phyloP scores from a whole-genome alignment of 1,284 basidiomycete genomes.

The Ceratobasidium sp. region DNA sequence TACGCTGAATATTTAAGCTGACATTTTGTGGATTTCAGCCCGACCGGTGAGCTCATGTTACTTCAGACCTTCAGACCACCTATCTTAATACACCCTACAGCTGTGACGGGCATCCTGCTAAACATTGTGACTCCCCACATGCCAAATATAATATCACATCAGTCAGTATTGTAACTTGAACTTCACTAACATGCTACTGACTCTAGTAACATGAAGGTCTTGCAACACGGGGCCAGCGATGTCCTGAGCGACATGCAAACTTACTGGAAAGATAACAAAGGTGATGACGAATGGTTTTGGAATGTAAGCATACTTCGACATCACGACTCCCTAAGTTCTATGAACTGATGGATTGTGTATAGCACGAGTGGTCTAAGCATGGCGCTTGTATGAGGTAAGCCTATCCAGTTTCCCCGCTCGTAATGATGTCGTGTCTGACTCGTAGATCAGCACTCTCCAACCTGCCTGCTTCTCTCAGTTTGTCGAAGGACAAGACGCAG shows the following conservation, averaged over 20 bases:
- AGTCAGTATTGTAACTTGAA: conserved; percentile 54
- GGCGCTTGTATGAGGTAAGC: conserved; percentile 77
- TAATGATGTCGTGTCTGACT: conserved; percentile 33
- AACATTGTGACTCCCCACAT: conserved; percentile 74
- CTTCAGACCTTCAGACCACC: background rate
- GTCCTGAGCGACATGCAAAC: conserved; percentile 75
- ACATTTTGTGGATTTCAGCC: conserved; percentile 16
- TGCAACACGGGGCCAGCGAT: conserved; percentile 65
- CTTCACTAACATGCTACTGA: background rate
- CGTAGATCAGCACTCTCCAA: conserved; percentile 64
- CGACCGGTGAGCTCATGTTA: conserved; percentile 17
- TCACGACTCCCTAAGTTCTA: background rate
- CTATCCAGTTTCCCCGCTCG: background rate
- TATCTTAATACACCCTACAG: conserved; percentile 53
- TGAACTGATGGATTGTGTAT: background rate
- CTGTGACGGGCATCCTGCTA: conserved; percentile 72
- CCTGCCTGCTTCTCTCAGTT: conserved; percentile 48
- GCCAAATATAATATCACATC: conserved; percentile 64
- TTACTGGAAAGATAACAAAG: conserved; percentile 73
- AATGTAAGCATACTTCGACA: conserved; percentile 60
- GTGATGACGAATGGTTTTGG: conserved; percentile 73
- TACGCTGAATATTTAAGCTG: background rate
- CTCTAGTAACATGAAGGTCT: conserved; percentile 59
- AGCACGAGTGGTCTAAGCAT: conserved; percentile 55
- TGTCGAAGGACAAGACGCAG: conserved; percentile 33